Evolutionary conservation across 371 early-diverging fungal genomes (phyloP).

Genomic region (Saksenaea oblongispora): DNA sequence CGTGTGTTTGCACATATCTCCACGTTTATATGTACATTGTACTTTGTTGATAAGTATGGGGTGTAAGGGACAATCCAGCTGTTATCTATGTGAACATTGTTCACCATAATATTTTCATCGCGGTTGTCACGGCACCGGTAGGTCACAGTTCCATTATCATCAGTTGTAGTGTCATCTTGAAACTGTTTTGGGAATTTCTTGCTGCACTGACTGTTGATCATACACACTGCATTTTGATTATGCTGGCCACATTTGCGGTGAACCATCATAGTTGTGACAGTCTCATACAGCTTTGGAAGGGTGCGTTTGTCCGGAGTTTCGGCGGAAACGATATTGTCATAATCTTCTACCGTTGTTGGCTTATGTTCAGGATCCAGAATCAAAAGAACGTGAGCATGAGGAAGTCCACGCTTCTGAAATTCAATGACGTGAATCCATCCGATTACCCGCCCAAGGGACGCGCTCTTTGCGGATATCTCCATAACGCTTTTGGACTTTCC

Average conservation of each 20-base stretch:
- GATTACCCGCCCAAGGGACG: too few species aligned
- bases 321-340: constrained; percentile 26
- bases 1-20: constrained; percentile 28
- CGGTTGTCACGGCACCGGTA: constrained; percentile 6
- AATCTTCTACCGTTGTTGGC: constrained; percentile 17
- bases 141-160: constrained; percentile 1
- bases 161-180: constrained; percentile 1
- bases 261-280: constrained; percentile 28
- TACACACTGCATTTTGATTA: constrained; percentile 25
- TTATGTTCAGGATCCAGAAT: constrained; percentile 23
- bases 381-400: constrained; percentile 34
- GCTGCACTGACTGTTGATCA: constrained; percentile 22
- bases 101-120: too few species aligned
- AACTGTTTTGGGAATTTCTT: too few species aligned
- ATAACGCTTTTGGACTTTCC: constrained; percentile 20
- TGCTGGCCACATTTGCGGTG: constrained; percentile 27
- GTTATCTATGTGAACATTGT: constrained; percentile 20
- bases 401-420: too few species aligned
- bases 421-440: too few species aligned
- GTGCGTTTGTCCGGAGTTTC: constrained; percentile 23
- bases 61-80: constrained; percentile 36
- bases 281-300: constrained; percentile 25
- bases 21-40: constrained; percentile 43
- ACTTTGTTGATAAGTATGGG: constrained; percentile 31
- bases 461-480: too few species aligned